These are phyloP conservation scores for Laguncularia racemosa DNA, from an alignment of 345 rosid genomes.

Conservation along the genomic window DNA sequence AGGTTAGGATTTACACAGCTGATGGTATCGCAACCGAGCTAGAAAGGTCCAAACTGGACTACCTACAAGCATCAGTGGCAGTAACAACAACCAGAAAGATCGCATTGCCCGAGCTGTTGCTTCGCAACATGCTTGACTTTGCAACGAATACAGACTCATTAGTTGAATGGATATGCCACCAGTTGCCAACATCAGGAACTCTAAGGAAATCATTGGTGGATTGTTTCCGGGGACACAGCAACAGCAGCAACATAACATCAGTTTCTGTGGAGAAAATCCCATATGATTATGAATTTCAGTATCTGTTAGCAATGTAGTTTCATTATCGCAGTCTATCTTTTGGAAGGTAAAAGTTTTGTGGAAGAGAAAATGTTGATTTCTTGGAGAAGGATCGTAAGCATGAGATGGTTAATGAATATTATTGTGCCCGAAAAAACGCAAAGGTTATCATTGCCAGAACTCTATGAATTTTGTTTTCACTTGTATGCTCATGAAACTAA, in stretches of 20 bases:
- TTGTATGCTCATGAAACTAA: too few relatives aligned
- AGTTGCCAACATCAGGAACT: constrained; percentile 75
- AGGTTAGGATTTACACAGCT: constrained; percentile 82
- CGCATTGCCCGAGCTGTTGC: constrained; percentile 68
- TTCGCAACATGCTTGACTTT: constrained; percentile 49
- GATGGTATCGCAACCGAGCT: constrained; percentile 57
- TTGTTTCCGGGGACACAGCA: constrained; percentile 53
- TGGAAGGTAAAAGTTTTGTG: too few relatives aligned
- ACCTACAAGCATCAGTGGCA: constrained; percentile 71
- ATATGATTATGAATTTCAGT: constrained; percentile 82
- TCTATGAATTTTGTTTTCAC: too few relatives aligned
- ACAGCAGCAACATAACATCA: constrained; percentile 30
- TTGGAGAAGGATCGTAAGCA: too few relatives aligned
- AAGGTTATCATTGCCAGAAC: too few relatives aligned
- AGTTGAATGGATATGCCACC: constrained; percentile 88
- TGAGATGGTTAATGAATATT: too few relatives aligned
- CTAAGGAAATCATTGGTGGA: constrained; percentile 87
- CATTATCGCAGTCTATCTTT: too few relatives aligned
- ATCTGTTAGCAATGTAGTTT: constrained; percentile 56
- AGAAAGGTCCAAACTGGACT: constrained; percentile 85
- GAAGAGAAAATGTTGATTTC: too few relatives aligned
- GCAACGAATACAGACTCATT: constrained; percentile 44
- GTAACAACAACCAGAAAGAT: constrained; percentile 62
- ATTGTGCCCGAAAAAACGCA: too few relatives aligned
- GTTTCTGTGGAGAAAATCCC: constrained; percentile 58